Evolutionary conservation across 176 grass and related monocot species (phyloP), one percentile per base, ranked within the genome.

Genomic region (Hsuehochloa calcarea): DNA sequence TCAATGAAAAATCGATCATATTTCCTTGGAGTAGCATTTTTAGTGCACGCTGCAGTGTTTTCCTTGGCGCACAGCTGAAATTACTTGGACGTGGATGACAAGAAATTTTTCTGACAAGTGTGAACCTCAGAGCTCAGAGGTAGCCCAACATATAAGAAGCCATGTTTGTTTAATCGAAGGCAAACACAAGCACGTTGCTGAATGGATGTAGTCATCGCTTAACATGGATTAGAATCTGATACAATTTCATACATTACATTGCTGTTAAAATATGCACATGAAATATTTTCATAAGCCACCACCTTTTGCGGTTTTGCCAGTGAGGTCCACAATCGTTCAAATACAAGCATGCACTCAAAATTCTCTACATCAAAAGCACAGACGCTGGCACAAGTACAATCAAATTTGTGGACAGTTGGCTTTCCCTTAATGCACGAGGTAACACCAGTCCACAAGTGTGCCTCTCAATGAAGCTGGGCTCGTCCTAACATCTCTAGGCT

Each of bases 191-290:
- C 49, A 67, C n/a, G 59, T 4, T 16, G 22, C 52, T 29, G 25
- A 17, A 67, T 29, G 25, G 12, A 67, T 12, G 1, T 17, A 85
- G 3, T 3, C 34, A 70, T 62, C 45, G 67, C 19, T 51, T 62
- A 66, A 52, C 16, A 72, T 34, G 86, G 43, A 15, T 34, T 12
- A 56, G 26, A n/a, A 77, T 86, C 35, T 27, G 17, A 46, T 55
- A 61, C 16, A 52, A 35, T 38, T 68, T 5, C 71, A 77, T 65
- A 72, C 56, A 72, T 82, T 27, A 80, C 51, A 80, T 22, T 3
- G 41, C 50, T 72, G 69, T 66, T 22, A 19, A 81, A 75, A 70
- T 86, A 86, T 87, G 84, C 66, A 87, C 67, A 78, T 1, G 0
- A 38, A 49, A 39, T 38, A n/a, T 82, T 72, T 56, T 65, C 71